Percentiles rank a stretch among this genome's conserved stretches.
These are phyloP conservation scores for Pelargonium exstipulatum DNA, from an alignment of 441 rosid species.

Conservation along the genomic window DNA sequence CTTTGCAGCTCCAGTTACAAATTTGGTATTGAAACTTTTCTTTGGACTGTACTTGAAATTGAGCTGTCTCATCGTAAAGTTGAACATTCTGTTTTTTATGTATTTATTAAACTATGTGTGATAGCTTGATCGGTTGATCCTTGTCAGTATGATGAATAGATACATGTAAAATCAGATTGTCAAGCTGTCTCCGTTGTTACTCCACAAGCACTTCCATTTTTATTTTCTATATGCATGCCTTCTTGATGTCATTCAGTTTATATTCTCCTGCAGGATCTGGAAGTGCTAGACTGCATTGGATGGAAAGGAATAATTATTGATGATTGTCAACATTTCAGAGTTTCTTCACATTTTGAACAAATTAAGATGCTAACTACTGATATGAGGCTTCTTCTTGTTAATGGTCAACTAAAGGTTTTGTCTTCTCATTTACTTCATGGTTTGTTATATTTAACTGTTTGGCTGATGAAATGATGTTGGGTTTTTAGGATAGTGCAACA, in stretches of 20 bases:
- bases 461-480: constrained; percentile 8
- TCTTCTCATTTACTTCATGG: constrained; percentile 7
- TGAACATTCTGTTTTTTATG: no score
- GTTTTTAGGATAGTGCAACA: constrained; percentile 36
- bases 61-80: neutral
- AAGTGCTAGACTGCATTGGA: constrained; percentile 27
- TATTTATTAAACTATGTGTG: no score
- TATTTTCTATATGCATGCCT: neutral
- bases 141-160: no score
- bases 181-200: no score
- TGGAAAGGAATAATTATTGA: constrained; percentile 55
- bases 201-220: no score
- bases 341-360: constrained; percentile 30
- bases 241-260: no score
- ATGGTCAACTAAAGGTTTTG: constrained; percentile 50
- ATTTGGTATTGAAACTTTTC: neutral
- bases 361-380: constrained; percentile 35
- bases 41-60: neutral
- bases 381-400: constrained; percentile 44
- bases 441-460: neutral
- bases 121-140: no score
- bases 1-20: constrained; percentile 1
- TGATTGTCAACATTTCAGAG: constrained; percentile 37
- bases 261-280: constrained; percentile 43
- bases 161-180: no score